Evolutionary conservation across 352 stramenopile genomes (phyloP).

Genomic region (Pythium biforme): DNA sequence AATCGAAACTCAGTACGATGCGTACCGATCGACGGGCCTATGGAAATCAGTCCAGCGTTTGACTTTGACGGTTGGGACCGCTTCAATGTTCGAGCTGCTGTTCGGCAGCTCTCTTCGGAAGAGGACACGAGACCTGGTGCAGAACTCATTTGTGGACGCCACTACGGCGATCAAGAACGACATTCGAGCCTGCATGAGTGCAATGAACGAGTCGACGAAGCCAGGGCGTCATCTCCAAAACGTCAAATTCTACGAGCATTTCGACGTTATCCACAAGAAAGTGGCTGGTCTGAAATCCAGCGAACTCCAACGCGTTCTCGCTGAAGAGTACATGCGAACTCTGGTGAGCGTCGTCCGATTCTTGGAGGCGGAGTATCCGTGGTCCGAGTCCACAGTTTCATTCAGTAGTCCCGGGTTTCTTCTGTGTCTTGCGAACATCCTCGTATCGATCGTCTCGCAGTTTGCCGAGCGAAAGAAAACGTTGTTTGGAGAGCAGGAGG

Average conservation of each 20-base stretch:
- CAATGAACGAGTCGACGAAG: constrained; percentile 22
- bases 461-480: constrained; percentile 45
- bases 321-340: constrained; percentile 73
- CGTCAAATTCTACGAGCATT: constrained; percentile 77
- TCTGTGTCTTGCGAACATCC: constrained; percentile 65
- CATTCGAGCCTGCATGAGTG: constrained; percentile 42
- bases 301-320: constrained; percentile 73
- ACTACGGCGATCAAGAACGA: constrained; percentile 67
- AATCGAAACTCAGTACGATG: constrained; percentile 35
- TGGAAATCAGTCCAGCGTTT: constrained; percentile 33
- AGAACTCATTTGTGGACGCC: constrained; percentile 74
- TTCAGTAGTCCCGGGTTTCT: constrained; percentile 31
- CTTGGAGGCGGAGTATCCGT: constrained; percentile 65
- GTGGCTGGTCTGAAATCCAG: constrained; percentile 59
- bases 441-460: constrained; percentile 55
- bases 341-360: constrained; percentile 73
- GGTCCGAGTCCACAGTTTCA: background rate
- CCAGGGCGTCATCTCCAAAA: constrained; percentile 36
- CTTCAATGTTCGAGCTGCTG: constrained; percentile 59
- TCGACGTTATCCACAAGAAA: constrained; percentile 70
- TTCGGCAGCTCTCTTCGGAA: constrained; percentile 66
- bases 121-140: constrained; percentile 65
- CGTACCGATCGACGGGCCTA: constrained; percentile 35
- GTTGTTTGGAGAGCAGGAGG: constrained; percentile 41
- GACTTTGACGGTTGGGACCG: background rate